Conservation (phyloP, 768 basidiomycete species). For the Podaxis carcinomalis region DNA sequence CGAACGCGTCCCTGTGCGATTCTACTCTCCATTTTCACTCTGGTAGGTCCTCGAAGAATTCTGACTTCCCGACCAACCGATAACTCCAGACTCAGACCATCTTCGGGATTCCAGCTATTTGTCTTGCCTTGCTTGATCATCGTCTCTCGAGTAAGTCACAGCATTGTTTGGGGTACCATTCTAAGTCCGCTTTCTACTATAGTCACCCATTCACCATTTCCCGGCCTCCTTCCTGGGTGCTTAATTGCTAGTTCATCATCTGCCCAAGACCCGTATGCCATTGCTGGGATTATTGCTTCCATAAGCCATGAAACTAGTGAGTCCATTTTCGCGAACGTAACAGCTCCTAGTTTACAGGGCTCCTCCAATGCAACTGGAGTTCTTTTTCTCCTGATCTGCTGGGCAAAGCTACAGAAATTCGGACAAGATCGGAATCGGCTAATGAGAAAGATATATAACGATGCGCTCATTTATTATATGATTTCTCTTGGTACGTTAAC, state of each 20-base stretch:
- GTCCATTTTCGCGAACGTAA: background rate
- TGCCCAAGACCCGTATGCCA: background rate
- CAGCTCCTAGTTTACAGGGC: background rate
- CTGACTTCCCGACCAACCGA: background rate
- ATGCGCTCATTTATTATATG: conserved; percentile 2
- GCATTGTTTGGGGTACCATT: too few relatives aligned
- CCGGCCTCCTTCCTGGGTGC: background rate
- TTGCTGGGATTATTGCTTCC: background rate
- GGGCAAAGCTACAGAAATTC: background rate
- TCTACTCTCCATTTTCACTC: background rate
- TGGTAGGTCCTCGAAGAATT: background rate
- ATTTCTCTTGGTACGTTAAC: background rate
- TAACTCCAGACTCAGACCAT: background rate
- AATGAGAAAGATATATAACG: conserved; percentile 1
- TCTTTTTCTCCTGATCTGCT: background rate
- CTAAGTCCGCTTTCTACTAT: background rate
- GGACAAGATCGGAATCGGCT: background rate
- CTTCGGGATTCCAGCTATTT: background rate
- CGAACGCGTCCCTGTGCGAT: background rate
- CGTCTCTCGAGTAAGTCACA: background rate
- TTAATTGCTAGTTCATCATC: background rate
- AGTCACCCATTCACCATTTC: background rate
- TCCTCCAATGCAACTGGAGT: background rate
- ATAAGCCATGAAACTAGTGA: background rate
- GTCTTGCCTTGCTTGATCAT: background rate